phyloP scores from a whole-genome alignment of 495 filamentous ascomycete genomes.

The Daldinia loculata region DNA sequence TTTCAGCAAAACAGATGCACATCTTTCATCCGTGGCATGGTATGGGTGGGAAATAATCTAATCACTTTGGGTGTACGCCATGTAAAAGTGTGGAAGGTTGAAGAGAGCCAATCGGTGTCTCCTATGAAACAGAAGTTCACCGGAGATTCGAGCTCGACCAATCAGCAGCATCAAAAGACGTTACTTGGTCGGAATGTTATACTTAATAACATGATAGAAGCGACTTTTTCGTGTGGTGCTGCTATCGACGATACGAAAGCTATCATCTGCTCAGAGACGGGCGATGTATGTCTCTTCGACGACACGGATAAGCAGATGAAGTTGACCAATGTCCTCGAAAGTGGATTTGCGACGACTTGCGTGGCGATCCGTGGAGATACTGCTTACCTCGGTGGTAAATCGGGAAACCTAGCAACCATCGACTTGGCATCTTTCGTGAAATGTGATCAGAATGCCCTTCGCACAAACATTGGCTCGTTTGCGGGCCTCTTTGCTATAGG shows the following conservation, averaged over 20 bases:
- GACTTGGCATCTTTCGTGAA: slow-evolving; percentile 53
- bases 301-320: slow-evolving; percentile 75
- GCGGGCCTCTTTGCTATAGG: slow-evolving; percentile 69
- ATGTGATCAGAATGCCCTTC: slow-evolving; percentile 40
- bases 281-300: slow-evolving; percentile 81
- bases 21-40: slow-evolving; percentile 79
- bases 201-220: slow-evolving; percentile 78
- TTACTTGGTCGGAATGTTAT: slow-evolving; percentile 74
- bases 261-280: slow-evolving; percentile 76
- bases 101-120: slow-evolving; percentile 61
- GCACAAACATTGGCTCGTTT: slow-evolving; percentile 41
- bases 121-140: slow-evolving; percentile 59
- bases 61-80: slow-evolving; percentile 84
- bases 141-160: slow-evolving; percentile 49
- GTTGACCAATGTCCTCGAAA: slow-evolving; percentile 67
- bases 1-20: slow-evolving; percentile 96
- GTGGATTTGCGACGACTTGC: slow-evolving; percentile 70
- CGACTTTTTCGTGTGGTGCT: slow-evolving; percentile 81
- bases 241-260: slow-evolving; percentile 74
- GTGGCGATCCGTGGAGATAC: slow-evolving; percentile 58
- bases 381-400: slow-evolving; percentile 56
- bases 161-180: slow-evolving; percentile 55
- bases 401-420: slow-evolving; percentile 53
- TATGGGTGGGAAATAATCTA: slow-evolving; percentile 77
- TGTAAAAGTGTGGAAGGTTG: slow-evolving; percentile 91